Base-by-base conservation (phyloP, 2,329 filamentous ascomycete species). In the Raffaelea arxii region DNA sequence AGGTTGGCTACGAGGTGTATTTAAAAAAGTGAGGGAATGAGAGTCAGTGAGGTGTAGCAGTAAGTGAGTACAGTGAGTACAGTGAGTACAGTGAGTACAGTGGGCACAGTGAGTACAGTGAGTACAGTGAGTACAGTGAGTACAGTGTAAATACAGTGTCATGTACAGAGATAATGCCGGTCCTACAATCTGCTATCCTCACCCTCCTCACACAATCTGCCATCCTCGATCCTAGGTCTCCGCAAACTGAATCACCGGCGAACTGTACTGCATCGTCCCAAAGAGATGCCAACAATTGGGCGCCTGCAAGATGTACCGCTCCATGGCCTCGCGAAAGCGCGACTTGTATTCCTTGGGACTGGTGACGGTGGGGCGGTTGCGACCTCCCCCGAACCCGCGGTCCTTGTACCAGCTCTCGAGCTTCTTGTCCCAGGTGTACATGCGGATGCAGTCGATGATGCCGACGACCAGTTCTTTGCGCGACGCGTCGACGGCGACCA, bases 341-440 rank as follows among this genome's bases (percentile, higher is more conserved):
- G 86, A 90, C 65, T 96, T 94, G 64, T 98, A 98, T 66, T 98
- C 92, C 67, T 92, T 94, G 2, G 92, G 94, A 64, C 86, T 94
- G 11, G 92, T 98, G 43, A 98, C 92, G 0, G 92, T 98, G 9
- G 94, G 94, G 51, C 88, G 78, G 58, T 94, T 86, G 48, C 85
- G 80, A 25, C 82, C 82, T 6, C 82, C 80, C 1, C 78, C 84
- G 57, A 90, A 88, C 1, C 86, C 92, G 35, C 91, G 84, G 60
- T 97, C 90, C 65, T 98, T 98, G 75, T 98, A 96, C 92, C 92
- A 98, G 46, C 84, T 92, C 68, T 98, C 92, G n/a, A 98, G 77
- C 62, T 96, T 96, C 74, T 98, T 98, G 70, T 98, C 92, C 89
- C 92, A 98, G 0, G 92, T 98, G 62, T 97, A 98, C 0, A 92